These are phyloP conservation scores for Thielaviopsis musarum DNA, from an alignment of 2,329 filamentous ascomycete genomes.

Conservation along the genomic window DNA sequence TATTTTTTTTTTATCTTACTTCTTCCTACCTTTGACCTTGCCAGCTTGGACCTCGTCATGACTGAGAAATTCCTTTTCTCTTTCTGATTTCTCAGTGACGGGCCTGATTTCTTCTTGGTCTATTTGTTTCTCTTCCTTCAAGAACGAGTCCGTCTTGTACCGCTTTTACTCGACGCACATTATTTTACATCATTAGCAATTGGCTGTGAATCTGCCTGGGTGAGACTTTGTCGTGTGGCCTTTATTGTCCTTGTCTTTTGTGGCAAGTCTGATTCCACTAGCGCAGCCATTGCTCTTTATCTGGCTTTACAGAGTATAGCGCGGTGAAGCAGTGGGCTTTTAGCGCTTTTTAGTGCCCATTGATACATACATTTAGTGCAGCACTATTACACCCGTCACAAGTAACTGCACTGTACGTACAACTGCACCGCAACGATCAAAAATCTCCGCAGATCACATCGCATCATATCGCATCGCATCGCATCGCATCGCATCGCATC, in stretches of 20 bases:
- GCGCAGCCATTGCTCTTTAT: background rate
- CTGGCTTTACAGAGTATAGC: background rate
- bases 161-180: too few relatives aligned
- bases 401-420: too few relatives aligned
- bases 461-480: background rate
- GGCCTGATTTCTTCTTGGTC: background rate
- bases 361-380: background rate
- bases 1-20: background rate
- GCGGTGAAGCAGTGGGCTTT: background rate
- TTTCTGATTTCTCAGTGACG: background rate
- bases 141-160: too few relatives aligned
- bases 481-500: background rate
- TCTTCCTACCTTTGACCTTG: background rate
- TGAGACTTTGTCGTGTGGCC: too few relatives aligned
- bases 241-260: background rate
- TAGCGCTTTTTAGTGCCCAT: background rate
- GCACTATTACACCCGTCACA: too few relatives aligned
- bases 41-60: background rate
- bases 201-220: too few relatives aligned
- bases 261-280: background rate
- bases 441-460: background rate
- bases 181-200: too few relatives aligned
- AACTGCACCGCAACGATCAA: background rate
- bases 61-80: background rate
- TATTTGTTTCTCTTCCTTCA: too few relatives aligned